Evolutionary conservation across 371 early-diverging fungal genomes (phyloP).

Genomic region (Mortierella sp.): DNA sequence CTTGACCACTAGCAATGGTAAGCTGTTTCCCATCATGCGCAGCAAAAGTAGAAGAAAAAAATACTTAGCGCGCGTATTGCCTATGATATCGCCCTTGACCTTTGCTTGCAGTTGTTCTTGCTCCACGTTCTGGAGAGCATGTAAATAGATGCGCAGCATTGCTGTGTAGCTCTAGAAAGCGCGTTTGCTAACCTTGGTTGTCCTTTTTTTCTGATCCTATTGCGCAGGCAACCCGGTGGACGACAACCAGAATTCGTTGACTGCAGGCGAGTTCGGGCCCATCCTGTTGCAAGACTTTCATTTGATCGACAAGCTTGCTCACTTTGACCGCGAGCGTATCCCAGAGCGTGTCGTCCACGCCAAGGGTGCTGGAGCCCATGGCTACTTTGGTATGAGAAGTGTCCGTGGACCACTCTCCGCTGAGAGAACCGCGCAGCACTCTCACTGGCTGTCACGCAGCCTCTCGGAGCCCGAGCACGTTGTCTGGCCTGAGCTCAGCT

Average conservation of each 20-base stretch:
- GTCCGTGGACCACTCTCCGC: too few relatives aligned
- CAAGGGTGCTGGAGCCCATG: slow-evolving; percentile 86
- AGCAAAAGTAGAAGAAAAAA: background rate
- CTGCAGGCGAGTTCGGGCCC: slow-evolving; percentile 67
- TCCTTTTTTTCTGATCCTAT: background rate
- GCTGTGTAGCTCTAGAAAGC: background rate
- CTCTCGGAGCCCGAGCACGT: too few relatives aligned
- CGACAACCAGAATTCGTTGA: slow-evolving; percentile 69
- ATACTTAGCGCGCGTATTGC: background rate
- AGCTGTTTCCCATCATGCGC: background rate
- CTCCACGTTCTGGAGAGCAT: background rate
- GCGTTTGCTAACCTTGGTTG: too few relatives aligned
- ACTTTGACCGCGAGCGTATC: slow-evolving; percentile 87
- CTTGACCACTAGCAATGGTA: slow-evolving; percentile 50
- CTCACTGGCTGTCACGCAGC: too few relatives aligned
- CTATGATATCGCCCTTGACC: background rate
- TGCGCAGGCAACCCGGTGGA: slow-evolving; percentile 67
- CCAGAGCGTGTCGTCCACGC: slow-evolving; percentile 90
- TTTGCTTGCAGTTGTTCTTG: too few relatives aligned
- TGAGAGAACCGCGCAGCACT: too few relatives aligned
- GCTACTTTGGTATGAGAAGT: slow-evolving; percentile 69
- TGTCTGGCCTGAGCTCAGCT: too few relatives aligned
- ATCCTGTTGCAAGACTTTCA: slow-evolving; percentile 77
- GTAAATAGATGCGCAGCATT: background rate
- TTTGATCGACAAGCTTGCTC: slow-evolving; percentile 82